Evolutionary conservation across 495 filamentous ascomycete species (phyloP).

Genomic region (Xylaria curta): DNA sequence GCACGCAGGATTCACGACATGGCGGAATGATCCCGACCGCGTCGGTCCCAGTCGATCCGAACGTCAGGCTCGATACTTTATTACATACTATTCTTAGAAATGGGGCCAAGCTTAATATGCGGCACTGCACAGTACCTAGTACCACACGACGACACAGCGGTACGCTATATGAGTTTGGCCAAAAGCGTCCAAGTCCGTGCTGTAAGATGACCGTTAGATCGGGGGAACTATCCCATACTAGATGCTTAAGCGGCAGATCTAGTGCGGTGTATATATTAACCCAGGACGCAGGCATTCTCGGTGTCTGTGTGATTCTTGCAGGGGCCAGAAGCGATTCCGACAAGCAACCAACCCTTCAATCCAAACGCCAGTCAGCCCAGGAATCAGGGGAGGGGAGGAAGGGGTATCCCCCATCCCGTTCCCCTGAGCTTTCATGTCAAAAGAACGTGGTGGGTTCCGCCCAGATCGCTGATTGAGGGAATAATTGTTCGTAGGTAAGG

Average conservation of each 20-base stretch:
- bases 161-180: conserved; percentile 3
- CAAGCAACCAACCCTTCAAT: conserved; percentile 15
- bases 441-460: conserved; percentile 19
- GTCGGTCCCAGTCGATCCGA: conserved; percentile 24
- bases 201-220: conserved; percentile 23
- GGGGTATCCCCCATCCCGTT: neutral
- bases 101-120: conserved; percentile 8
- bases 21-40: conserved; percentile 21
- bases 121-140: conserved; percentile 14
- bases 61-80: conserved; percentile 15
- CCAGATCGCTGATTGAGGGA: conserved; percentile 21
- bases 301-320: conserved; percentile 1
- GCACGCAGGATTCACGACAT: neutral
- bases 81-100: conserved; percentile 28
- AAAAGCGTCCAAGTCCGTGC: neutral
- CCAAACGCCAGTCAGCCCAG: conserved; percentile 4
- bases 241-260: conserved; percentile 22
- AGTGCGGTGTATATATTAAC: conserved; percentile 18
- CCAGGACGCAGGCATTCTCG: conserved; percentile 14
- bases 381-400: conserved; percentile 14
- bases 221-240: conserved; percentile 15
- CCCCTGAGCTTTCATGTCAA: conserved; percentile 15
- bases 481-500: conserved; percentile 22
- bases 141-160: neutral
- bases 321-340: conserved; percentile 13